These are phyloP conservation scores for Aspergillus sp. DNA, from an alignment of 2,329 filamentous ascomycete genomes.

Conservation along the genomic window DNA sequence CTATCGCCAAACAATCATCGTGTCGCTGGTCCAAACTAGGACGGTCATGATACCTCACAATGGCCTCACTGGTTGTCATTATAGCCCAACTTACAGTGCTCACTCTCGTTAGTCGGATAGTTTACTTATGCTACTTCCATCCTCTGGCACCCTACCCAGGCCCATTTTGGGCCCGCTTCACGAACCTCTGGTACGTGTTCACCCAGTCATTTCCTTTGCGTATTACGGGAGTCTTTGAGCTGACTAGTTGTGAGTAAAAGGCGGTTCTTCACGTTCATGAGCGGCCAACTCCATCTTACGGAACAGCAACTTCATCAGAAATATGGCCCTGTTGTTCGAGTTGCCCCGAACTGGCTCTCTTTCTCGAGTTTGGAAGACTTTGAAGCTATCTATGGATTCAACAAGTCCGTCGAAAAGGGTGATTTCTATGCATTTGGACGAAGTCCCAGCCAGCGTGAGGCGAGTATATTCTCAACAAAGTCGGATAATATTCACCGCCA, in stretches of 20 bases:
- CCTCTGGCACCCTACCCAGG: conserved; percentile 67
- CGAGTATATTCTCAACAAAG: conserved; percentile 20
- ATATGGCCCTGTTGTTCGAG: conserved; percentile 21
- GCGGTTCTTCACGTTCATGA: conserved; percentile 17
- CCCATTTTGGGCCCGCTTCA: conserved; percentile 55
- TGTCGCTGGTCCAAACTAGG: too few species aligned
- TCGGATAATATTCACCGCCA: conserved; percentile 17
- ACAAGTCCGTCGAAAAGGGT: conserved; percentile 22
- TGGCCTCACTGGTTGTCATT: background rate
- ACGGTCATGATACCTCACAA: background rate
- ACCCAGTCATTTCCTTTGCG: background rate
- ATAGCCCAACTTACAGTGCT: background rate
- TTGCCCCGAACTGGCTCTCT: conserved; percentile 24
- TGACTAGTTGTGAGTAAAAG: conserved; percentile 8
- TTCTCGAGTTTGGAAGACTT: conserved; percentile 19
- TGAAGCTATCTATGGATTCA: conserved; percentile 23
- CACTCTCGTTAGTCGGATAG: conserved; percentile 7
- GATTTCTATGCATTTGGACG: conserved; percentile 22
- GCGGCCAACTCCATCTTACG: conserved; percentile 16
- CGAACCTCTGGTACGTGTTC: conserved; percentile 20
- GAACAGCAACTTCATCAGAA: conserved; percentile 20
- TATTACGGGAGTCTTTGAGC: background rate
- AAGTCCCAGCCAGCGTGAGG: background rate
- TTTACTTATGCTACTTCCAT: conserved; percentile 43
- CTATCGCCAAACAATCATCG: too few species aligned